Evolutionary conservation across 2,329 filamentous ascomycete species (phyloP).

Genomic region (Fusarium sp.): DNA sequence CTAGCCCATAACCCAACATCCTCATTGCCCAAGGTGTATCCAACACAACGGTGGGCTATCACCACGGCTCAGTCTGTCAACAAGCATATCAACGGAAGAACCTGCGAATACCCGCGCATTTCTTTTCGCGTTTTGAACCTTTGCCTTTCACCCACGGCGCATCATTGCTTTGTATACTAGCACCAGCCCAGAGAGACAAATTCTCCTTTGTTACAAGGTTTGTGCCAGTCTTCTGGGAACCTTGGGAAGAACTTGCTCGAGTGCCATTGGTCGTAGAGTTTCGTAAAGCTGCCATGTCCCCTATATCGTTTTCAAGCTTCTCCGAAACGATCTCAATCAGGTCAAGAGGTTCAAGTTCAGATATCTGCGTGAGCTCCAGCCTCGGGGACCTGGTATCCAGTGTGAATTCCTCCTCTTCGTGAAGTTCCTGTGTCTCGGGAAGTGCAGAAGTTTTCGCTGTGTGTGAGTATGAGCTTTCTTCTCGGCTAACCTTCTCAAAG

Average conservation of each 20-base stretch:
- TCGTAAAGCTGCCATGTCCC: constrained; percentile 2
- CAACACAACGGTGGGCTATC: background rate
- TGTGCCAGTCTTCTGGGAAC: constrained; percentile 16
- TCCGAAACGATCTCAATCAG: constrained; percentile 16
- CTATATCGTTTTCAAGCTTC: background rate
- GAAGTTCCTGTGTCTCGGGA: constrained; percentile 20
- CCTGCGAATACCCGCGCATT: constrained; percentile 59
- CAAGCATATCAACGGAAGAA: constrained; percentile 59
- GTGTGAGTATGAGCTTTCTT: constrained; percentile 26
- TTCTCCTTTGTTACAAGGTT: constrained; percentile 31
- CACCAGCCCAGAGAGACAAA: background rate
- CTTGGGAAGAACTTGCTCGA: constrained; percentile 13
- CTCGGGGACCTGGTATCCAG: constrained; percentile 6
- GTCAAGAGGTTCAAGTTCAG: constrained; percentile 18
- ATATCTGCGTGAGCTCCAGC: constrained; percentile 19
- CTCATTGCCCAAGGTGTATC: constrained; percentile 10
- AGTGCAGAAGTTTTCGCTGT: constrained; percentile 24
- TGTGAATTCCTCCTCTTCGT: constrained; percentile 9
- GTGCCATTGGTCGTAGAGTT: constrained; percentile 27
- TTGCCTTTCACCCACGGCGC: constrained; percentile 57
- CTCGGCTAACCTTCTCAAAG: constrained; percentile 19
- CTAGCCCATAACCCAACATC: background rate
- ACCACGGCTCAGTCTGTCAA: background rate
- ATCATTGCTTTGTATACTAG: constrained; percentile 46
- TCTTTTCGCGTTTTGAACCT: constrained; percentile 13